These are phyloP conservation scores for Suillus clintonianus DNA, from an alignment of 768 basidiomycete genomes.

Conservation along the genomic window DNA sequence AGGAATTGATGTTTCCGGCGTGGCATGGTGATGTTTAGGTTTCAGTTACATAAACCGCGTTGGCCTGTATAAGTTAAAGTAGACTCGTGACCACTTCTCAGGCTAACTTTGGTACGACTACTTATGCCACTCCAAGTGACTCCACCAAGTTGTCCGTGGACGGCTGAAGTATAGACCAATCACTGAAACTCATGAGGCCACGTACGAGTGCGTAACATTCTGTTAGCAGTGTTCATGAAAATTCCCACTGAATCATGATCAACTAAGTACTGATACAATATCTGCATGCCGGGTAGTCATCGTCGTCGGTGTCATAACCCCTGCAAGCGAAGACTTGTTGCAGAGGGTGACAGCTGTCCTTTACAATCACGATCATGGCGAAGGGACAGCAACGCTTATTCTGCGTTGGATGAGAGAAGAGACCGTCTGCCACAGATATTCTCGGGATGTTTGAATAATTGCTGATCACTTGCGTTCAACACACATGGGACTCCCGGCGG, in stretches of 20 bases:
- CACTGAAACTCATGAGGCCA: neutral
- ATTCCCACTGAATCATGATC: neutral
- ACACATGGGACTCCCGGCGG: no score
- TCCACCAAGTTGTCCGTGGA: neutral
- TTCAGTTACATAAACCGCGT: neutral
- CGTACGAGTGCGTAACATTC: neutral
- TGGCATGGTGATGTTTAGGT: conserved; percentile 49
- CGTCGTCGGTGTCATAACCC: neutral
- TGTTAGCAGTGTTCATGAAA: neutral
- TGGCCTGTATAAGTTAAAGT: neutral
- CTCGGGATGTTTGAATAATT: no score
- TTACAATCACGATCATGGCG: neutral
- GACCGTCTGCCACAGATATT: no score
- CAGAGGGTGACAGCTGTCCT: neutral
- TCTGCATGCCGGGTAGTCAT: neutral
- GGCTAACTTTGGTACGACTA: no score
- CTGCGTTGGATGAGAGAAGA: no score
- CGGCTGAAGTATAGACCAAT: neutral
- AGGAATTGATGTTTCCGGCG: conserved; percentile 76
- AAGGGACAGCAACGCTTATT: no score
- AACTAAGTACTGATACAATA: neutral
- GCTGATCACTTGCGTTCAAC: no score
- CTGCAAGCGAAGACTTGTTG: neutral
- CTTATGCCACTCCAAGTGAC: no score
- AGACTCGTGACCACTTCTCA: neutral